A percentile compares a stretch with the other conserved stretches of the same genome.
phyloP scores from a whole-genome alignment of 805 yeast genomes.

The Pichia scutulata region DNA sequence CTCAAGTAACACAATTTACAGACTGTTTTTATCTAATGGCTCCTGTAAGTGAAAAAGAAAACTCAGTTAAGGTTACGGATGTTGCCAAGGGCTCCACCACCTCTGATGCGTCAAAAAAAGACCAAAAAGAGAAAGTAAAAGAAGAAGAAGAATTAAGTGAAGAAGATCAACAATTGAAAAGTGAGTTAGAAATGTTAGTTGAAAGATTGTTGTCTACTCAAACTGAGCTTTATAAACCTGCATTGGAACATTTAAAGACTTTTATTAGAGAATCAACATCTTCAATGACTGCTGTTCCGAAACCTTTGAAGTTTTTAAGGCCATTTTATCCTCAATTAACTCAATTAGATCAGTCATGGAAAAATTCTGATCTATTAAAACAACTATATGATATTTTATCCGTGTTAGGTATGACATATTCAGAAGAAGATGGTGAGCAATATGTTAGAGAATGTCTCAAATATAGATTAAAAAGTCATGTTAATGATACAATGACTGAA shows the following conservation, averaged over 20 bases:
- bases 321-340: constrained; percentile 74
- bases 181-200: constrained; percentile 79
- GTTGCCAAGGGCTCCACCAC: constrained; percentile 1
- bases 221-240: constrained; percentile 43
- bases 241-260: constrained; percentile 65
- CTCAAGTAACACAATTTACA: neutral
- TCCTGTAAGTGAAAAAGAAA: constrained; percentile 19
- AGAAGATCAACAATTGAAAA: constrained; percentile 84
- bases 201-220: constrained; percentile 61
- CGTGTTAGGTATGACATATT: constrained; percentile 90
- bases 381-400: constrained; percentile 83
- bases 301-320: constrained; percentile 90
- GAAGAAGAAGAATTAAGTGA: constrained; percentile 81
- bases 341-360: constrained; percentile 63
- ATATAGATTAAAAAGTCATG: constrained; percentile 52
- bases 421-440: constrained; percentile 52
- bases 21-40: constrained; percentile 12
- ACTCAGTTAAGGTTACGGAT: neutral
- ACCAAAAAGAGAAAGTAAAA: constrained; percentile 12
- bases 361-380: constrained; percentile 29
- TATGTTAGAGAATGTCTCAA: constrained; percentile 65
- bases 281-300: constrained; percentile 99
- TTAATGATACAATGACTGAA: constrained; percentile 51
- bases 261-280: constrained; percentile 89
- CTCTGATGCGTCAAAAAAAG: constrained; percentile 11